These are phyloP conservation scores for Panicum hallii DNA, from an alignment of 202 grass and related monocot species.

Conservation along the genomic window DNA sequence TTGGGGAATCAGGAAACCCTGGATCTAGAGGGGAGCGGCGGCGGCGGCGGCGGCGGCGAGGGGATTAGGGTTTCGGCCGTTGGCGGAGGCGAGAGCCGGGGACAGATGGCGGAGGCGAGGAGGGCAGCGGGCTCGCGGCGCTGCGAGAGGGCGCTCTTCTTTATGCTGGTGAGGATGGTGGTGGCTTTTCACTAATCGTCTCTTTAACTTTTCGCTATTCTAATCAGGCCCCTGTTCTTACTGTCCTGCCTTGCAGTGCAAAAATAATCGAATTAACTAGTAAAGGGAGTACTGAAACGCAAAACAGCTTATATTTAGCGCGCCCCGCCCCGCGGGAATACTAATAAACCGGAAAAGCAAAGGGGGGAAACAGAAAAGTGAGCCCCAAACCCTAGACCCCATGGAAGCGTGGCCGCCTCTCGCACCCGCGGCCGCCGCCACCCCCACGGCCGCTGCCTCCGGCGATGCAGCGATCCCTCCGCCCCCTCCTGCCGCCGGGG, in stretches of 20 bases:
- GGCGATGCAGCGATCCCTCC: background rate
- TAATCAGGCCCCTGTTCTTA: background rate
- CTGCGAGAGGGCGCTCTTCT: background rate
- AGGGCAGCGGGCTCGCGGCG: background rate
- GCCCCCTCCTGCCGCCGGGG: background rate
- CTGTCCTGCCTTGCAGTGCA: background rate
- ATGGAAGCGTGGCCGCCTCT: slow-evolving; percentile 65
- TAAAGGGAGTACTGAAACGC: rapidly evolving
- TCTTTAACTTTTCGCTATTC: background rate
- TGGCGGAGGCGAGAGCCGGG: background rate
- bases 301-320: background rate
- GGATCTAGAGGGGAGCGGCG: background rate
- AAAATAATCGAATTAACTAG: background rate
- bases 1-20: background rate
- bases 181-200: background rate
- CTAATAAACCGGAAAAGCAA: background rate
- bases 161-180: slow-evolving; percentile 26
- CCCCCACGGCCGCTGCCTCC: background rate
- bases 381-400: slow-evolving; percentile 48
- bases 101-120: background rate
- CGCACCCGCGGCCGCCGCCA: slow-evolving; percentile 28
- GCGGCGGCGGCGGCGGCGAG: background rate
- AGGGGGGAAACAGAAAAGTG: background rate
- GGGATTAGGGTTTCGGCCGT: slow-evolving; percentile 35
- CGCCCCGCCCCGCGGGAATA: background rate